Conservation (phyloP, 148 eudicot genomes). For the Camellia japonica region DNA sequence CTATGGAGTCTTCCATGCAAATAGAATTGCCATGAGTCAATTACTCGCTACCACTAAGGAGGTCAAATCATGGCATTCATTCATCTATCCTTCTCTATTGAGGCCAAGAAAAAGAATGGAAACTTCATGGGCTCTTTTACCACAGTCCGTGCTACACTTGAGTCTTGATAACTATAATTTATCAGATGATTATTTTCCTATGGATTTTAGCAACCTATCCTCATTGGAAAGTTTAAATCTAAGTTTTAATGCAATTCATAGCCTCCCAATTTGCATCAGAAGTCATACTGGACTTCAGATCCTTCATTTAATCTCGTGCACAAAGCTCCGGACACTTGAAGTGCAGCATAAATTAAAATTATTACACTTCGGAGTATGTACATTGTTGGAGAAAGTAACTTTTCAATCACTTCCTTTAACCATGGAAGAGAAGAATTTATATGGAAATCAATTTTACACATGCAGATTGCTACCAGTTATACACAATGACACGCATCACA, state of each 20-base stretch:
- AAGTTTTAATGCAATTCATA: background rate
- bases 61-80: background rate
- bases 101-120: background rate
- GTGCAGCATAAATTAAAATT: background rate
- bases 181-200: background rate
- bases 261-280: background rate
- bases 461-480: too few relatives aligned
- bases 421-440: too few relatives aligned
- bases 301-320: background rate
- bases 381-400: background rate
- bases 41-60: background rate
- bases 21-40: background rate
- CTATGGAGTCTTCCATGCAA: background rate
- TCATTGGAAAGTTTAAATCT: background rate
- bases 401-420: background rate
- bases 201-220: background rate
- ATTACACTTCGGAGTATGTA: background rate
- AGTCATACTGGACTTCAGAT: background rate
- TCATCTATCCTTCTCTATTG: background rate
- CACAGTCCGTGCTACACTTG: background rate
- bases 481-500: too few relatives aligned
- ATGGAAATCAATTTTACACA: too few relatives aligned
- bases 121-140: background rate
- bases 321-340: background rate
- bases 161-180: background rate